Evolutionary conservation across 2,329 filamentous ascomycete genomes (phyloP), one percentile per base, ranked within the genome.

Genomic region (Trichothecium roseum): DNA sequence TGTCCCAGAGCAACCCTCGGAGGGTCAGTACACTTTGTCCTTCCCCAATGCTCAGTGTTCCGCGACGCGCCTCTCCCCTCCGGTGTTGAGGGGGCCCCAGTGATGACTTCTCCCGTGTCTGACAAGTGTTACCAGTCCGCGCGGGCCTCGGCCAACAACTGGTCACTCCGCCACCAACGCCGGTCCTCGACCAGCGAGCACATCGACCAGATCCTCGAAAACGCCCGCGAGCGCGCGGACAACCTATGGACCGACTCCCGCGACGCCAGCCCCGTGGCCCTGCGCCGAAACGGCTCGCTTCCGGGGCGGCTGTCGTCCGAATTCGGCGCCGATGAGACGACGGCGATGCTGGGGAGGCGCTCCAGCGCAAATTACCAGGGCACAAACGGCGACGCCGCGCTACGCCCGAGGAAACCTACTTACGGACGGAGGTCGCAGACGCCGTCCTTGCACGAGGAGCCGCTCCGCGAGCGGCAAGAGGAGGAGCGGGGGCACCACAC

Each of bases 151-250:
- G 17, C 7, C 14, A 15, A 24, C 14, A 20, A 18, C 15, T 13
- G 20, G 24, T 26, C 32, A 15, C 32, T 10, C 20, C 44, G 48
- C 22, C 45, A 51, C 20, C 51, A 49, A 26, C 17, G 37, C 27
- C 34, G 37, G 12, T 32, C 32, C 15, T 59, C 60, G 18, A 56
- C 52, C 8, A 56, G 52, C 40, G 60, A 60, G 37, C 63, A 63
- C 35, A 56, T 69, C 42, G 55, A 58, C 40, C 59, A 59, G 39
- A 67, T 69, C 37, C 56, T 69, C 38, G 59, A 69, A 64, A 58
- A 47, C 42, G 64, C 57, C 28, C 58, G 59, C 46, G 54, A 58
- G 45, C 63, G 64, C 35, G 63, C 62, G 45, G 51, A 60, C 44
- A 54, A 49, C 30, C 63, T 67, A 56, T 52, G 50, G 30, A 33